Percentiles rank a stretch among this genome's conserved stretches.
Evolutionary conservation across 805 yeast species (phyloP).

Genomic region (Schizosaccharomyces japonicus): DNA sequence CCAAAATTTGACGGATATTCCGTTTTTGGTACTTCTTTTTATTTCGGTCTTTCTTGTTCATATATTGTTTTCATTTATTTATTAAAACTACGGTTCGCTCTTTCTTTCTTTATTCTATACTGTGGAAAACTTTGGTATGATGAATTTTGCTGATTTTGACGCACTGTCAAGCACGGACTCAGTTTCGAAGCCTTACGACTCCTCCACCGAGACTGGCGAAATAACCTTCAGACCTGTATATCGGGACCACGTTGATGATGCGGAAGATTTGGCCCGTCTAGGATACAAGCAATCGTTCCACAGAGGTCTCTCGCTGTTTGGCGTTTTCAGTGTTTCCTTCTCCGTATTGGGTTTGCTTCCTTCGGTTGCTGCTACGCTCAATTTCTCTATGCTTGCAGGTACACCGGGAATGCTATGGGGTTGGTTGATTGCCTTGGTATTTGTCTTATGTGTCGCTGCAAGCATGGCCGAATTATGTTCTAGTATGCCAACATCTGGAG

Average conservation of each 20-base stretch:
- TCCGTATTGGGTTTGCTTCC: constrained; percentile 42
- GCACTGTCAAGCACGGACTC: too few species aligned
- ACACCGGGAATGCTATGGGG: constrained; percentile 41
- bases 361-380: constrained; percentile 35
- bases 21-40: too few species aligned
- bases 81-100: too few species aligned
- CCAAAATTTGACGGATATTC: too few species aligned
- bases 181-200: too few species aligned
- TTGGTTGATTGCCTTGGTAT: constrained; percentile 29
- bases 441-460: constrained; percentile 31
- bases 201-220: too few species aligned
- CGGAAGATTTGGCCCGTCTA: constrained; percentile 19
- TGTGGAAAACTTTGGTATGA: too few species aligned
- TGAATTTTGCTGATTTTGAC: too few species aligned
- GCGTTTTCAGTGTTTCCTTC: constrained; percentile 46
- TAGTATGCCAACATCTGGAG: constrained; percentile 43
- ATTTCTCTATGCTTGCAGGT: constrained; percentile 34
- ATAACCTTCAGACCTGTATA: too few species aligned
- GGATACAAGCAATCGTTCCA: constrained; percentile 49
- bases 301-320: constrained; percentile 35
- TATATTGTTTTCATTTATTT: too few species aligned
- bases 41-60: too few species aligned
- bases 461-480: constrained; percentile 41
- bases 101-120: too few species aligned
- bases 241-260: not conserved